phyloP scores from a whole-genome alignment of 164 flowering plant genomes.

The Vitis amurensis region DNA sequence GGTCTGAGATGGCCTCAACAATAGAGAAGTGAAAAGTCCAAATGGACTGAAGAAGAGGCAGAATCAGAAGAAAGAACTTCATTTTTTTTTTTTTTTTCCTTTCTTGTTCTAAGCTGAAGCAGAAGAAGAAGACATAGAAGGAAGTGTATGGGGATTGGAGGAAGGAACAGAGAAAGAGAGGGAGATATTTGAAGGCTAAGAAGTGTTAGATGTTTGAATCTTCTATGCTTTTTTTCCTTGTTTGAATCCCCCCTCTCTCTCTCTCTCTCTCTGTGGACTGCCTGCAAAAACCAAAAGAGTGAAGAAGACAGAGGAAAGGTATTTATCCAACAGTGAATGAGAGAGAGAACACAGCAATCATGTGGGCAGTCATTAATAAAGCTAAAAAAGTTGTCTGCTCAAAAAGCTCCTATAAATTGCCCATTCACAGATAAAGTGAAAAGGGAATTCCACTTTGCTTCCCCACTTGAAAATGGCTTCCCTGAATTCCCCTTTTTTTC shows the following conservation, averaged over 20 bases:
- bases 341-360: slow-evolving; percentile 14
- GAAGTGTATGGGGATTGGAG: background rate
- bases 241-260: slow-evolving; percentile 36
- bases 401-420: too few species aligned
- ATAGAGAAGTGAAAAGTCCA: slow-evolving; percentile 15
- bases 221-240: slow-evolving; percentile 21
- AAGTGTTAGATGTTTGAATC: slow-evolving; percentile 4
- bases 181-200: background rate
- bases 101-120: background rate
- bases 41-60: slow-evolving; percentile 10
- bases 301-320: slow-evolving; percentile 7
- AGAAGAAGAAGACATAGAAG: slow-evolving; percentile 7
- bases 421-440: too few species aligned
- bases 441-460: too few species aligned
- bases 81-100: slow-evolving; percentile 7
- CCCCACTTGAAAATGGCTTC: too few species aligned
- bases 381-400: too few species aligned
- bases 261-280: slow-evolving; percentile 1
- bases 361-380: slow-evolving; percentile 5
- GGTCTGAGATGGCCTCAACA: slow-evolving; percentile 23
- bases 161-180: slow-evolving; percentile 7
- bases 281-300: background rate
- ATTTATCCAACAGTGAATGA: background rate
- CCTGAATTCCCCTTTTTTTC: too few species aligned
- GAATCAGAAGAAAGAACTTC: slow-evolving; percentile 21